A percentile compares a stretch with the other conserved stretches of the same genome.
Conservation (phyloP, 306 rosid genomes). For the Cucumis sativus region DNA sequence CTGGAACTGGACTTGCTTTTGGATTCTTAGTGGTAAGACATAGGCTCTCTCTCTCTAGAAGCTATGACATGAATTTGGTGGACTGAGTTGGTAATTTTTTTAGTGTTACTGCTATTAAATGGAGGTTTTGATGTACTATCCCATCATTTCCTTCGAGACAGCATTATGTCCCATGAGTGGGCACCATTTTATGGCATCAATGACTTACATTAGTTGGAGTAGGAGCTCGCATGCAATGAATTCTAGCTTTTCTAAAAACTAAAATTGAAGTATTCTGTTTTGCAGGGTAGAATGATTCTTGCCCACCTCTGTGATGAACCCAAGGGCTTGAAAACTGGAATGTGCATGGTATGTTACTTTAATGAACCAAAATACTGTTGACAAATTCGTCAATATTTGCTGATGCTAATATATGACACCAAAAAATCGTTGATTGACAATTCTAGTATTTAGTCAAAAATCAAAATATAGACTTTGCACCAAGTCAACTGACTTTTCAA, state of each 20-base stretch:
- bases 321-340: conserved; percentile 94
- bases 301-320: conserved; percentile 98
- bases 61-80: neutral
- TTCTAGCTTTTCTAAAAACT: neutral
- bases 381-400: neutral
- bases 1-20: conserved; percentile 88
- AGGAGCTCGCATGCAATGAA: neutral
- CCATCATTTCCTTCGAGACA: neutral
- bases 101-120: neutral
- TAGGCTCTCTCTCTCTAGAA: neutral
- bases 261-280: conserved; percentile 4
- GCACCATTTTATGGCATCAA: neutral
- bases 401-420: neutral
- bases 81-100: no score
- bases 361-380: neutral
- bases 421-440: neutral
- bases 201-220: neutral
- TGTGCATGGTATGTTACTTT: conserved; percentile 80
- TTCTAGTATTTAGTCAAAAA: neutral
- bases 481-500: neutral
- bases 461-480: neutral
- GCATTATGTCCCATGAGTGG: neutral
- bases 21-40: conserved; percentile 83
- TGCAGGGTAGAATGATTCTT: conserved; percentile 95
- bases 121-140: neutral